Percentiles rank a stretch among this genome's conserved stretches.
Evolutionary conservation across 2,329 filamentous ascomycete genomes (phyloP).

Genomic region (Pseudogymnoascus sp.): DNA sequence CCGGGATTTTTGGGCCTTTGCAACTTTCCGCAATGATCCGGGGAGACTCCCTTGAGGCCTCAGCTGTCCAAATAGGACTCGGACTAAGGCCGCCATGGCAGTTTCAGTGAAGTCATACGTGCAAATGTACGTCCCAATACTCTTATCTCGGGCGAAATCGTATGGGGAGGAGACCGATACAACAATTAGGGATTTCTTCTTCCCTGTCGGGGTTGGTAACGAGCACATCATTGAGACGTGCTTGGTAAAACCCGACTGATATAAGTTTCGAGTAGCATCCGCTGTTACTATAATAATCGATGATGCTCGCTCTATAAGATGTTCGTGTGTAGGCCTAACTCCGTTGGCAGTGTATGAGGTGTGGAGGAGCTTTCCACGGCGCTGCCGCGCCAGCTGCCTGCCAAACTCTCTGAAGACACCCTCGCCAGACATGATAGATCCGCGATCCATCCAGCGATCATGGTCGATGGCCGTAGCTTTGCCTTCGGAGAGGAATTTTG

Average conservation of each 20-base stretch:
- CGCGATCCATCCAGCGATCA: constrained; percentile 48
- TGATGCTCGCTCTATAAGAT: constrained; percentile 78
- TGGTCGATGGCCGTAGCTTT: constrained; percentile 36
- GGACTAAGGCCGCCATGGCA: constrained; percentile 74
- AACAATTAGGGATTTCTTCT: constrained; percentile 84
- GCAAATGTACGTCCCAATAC: constrained; percentile 86
- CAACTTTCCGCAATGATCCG: constrained; percentile 75
- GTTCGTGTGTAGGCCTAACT: constrained; percentile 85
- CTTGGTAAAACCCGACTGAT: constrained; percentile 91
- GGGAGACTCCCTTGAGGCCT: constrained; percentile 51
- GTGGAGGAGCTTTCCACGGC: constrained; percentile 79
- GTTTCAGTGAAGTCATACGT: constrained; percentile 96
- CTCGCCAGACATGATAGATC: constrained; percentile 79
- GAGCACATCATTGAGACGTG: constrained; percentile 94
- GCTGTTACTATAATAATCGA: constrained; percentile 87
- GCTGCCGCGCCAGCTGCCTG: constrained; percentile 73
- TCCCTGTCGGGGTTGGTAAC: constrained; percentile 64
- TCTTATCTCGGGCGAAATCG: constrained; percentile 88
- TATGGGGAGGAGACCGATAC: constrained; percentile 93
- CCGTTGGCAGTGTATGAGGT: constrained; percentile 94
- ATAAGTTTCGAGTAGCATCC: constrained; percentile 87
- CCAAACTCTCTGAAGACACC: constrained; percentile 87
- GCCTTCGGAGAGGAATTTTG: constrained; percentile 54
- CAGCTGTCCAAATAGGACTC: constrained; percentile 72
- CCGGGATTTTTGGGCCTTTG: constrained; percentile 78